Conservation (phyloP, 768 basidiomycete genomes). For the Hysterangium stoloniferum region DNA sequence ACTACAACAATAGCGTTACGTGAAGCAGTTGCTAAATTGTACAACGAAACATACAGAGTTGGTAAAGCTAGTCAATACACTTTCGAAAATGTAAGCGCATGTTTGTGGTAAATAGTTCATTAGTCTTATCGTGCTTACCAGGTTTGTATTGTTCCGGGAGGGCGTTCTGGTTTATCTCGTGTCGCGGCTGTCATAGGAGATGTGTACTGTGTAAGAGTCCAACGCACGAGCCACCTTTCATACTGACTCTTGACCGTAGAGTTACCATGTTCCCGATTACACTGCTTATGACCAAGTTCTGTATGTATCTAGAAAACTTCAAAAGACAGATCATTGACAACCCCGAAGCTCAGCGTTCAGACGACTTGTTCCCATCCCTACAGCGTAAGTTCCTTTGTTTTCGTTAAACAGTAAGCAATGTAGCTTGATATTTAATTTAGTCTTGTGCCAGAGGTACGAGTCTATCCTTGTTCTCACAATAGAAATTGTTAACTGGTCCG, state of each 20-base stretch:
- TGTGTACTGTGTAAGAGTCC: slow-evolving; percentile 60
- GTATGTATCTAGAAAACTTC: slow-evolving; percentile 12
- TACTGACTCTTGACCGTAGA: slow-evolving; percentile 34
- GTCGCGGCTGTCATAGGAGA: slow-evolving; percentile 89
- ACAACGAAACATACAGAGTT: slow-evolving; percentile 81
- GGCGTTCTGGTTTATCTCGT: slow-evolving; percentile 81
- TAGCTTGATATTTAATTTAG: slow-evolving; percentile 20
- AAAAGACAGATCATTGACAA: slow-evolving; percentile 2
- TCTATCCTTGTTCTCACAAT: not conserved
- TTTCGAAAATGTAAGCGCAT: slow-evolving; percentile 57
- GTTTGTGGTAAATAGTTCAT: not conserved
- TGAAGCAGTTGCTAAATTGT: slow-evolving; percentile 83
- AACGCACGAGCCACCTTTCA: not conserved
- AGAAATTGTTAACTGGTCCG: not conserved
- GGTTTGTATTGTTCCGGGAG: slow-evolving; percentile 91
- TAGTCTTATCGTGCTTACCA: not conserved
- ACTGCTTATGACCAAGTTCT: slow-evolving; percentile 31
- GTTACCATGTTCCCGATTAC: slow-evolving; percentile 89
- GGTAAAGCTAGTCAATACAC: slow-evolving; percentile 82
- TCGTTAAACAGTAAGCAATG: too few species aligned
- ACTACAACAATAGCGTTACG: slow-evolving; percentile 49
- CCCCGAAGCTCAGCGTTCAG: slow-evolving; percentile 52
- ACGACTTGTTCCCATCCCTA: slow-evolving; percentile 84
- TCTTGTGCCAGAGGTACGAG: slow-evolving; percentile 37
- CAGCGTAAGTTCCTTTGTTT: slow-evolving; percentile 47